Evolutionary conservation across 2,329 filamentous ascomycete species (phyloP), one percentile per base, ranked within the genome.

Genomic region (Sclerotinia minor): DNA sequence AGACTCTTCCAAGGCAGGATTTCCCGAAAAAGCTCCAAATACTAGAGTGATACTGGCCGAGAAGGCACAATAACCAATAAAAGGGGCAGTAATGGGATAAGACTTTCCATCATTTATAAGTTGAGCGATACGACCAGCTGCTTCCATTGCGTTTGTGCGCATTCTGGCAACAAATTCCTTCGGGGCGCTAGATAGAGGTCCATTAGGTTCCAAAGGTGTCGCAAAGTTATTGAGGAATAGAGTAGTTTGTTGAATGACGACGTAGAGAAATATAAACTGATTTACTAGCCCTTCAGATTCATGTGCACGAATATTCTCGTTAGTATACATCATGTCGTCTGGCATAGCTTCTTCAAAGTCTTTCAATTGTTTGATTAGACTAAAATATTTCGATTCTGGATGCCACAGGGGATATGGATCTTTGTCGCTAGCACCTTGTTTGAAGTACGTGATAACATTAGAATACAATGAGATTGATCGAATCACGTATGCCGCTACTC

Each of bases 31-130:
- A 4, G 96, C 92, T 7, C 92, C 92, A 73, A 93, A 90, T 29
- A 98, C 91, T 75, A 98, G 95, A n/a, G 97, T 91, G 0, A 92
- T 96, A 64, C 92, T 95, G 1, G 94, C 94, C 29, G 94, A 87
- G 77, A 97, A 98, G 2, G 94, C 93, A 74, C 92, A 96, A 78
- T 98, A 99, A 1, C 95, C 94, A 1, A 93, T 91, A 77, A 98
- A 98, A 0, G 95, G 95, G 0, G 94, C 94, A 0, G 93, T 89
- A 9, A 98, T 86, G 69, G 90, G 88, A 76, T 94, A 89, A 17
- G 90, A 86, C 74, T 93, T 90, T 3, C 91, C 87, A 72, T 96
- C 92, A 72, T 89, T 89, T 61, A 98, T 86, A 57, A 98, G 82
- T 41, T 89, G 86, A 0, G 94, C 97, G 65, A 98, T 95, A 71